These are phyloP conservation scores for Zalerion maritima DNA, from an alignment of 495 filamentous ascomycete species.

Conservation along the genomic window DNA sequence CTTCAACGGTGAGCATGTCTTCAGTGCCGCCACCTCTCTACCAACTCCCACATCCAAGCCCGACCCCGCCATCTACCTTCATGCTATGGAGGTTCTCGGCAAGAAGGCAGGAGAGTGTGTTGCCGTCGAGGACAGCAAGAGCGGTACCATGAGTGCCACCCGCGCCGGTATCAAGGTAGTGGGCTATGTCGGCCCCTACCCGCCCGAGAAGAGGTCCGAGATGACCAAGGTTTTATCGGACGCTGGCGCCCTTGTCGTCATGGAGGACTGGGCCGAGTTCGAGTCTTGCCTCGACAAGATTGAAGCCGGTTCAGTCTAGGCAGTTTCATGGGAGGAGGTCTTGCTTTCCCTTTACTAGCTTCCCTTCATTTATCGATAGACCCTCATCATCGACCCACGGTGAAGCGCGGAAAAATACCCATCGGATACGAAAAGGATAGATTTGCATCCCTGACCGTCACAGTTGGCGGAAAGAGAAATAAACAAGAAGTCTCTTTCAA, in stretches of 20 bases:
- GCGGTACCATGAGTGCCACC: conserved; percentile 64
- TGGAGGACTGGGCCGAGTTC: conserved; percentile 82
- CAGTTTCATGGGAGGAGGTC: conserved; percentile 1
- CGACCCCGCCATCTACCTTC: conserved; percentile 81
- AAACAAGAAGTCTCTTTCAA: too few relatives aligned
- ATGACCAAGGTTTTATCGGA: conserved; percentile 58
- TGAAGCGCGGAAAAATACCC: too few relatives aligned
- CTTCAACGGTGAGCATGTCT: conserved; percentile 62
- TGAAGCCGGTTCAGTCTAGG: conserved; percentile 25
- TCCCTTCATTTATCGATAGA: too few relatives aligned
- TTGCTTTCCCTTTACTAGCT: too few relatives aligned
- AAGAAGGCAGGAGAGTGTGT: conserved; percentile 64
- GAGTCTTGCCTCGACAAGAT: conserved; percentile 51
- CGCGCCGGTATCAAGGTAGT: conserved; percentile 73
- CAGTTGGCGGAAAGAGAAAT: too few relatives aligned
- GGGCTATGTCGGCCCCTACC: conserved; percentile 79
- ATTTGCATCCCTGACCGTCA: too few relatives aligned
- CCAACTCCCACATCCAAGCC: conserved; percentile 74
- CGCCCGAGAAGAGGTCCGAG: conserved; percentile 49
- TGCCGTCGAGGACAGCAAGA: conserved; percentile 82
- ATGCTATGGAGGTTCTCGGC: conserved; percentile 60
- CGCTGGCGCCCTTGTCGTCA: conserved; percentile 58
- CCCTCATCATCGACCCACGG: too few relatives aligned
- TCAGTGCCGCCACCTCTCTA: conserved; percentile 71
- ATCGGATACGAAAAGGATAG: too few relatives aligned